Base-by-base conservation (phyloP, 2,329 filamentous ascomycete genomes). In the Nemania sp. region DNA sequence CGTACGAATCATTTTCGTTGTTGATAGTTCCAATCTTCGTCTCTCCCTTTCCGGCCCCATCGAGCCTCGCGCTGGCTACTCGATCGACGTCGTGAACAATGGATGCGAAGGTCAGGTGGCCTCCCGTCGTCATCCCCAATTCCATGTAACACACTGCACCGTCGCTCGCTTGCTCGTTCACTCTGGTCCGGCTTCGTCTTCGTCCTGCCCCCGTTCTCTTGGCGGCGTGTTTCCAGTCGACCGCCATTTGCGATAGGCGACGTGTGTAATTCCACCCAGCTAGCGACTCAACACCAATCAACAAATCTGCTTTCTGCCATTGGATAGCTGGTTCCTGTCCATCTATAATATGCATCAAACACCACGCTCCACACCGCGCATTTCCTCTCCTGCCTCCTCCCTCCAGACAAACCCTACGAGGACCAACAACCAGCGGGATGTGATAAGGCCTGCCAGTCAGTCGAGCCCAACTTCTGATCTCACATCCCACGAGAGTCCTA, bases 261-360 rank as follows among this genome's bases (percentile, higher is more conserved):
- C 45, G 11, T 40, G 17, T n/a, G n/a, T n/a, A n/a, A n/a, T 33
- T 39, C 40, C 36, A 26, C 41, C 20, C 37, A 23, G 44, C 24
- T 20, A 37, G 31, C 36, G 17, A 46, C 39, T 31, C 41, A 22
- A 46, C 45, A 28, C 23, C 26, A 20, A 51, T 42, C 17, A 42
- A 42, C 28, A n/a, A 33, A 52, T 47, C 24, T n/a, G 22, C 43
- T 39, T 19, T 45, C 14, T 17, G 33, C 17, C 20, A 22, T 41
- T 24, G 17, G 23, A 40, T 47, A 44, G 28, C 24, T 15, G 22
- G 11, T 26, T 20, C 24, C 37, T 20, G 14, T 33, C 39, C 60
- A 28, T 50, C 51, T 59, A 24, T 57, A 77, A 69, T 65, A 97
- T 97, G 92, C 91, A 97, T 82, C 92, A 96, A 75, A 90, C 92